A percentile compares a stretch with the other conserved stretches of the same genome.
Conservation (phyloP, 768 basidiomycete genomes). For the Amanita subjunquillea region DNA sequence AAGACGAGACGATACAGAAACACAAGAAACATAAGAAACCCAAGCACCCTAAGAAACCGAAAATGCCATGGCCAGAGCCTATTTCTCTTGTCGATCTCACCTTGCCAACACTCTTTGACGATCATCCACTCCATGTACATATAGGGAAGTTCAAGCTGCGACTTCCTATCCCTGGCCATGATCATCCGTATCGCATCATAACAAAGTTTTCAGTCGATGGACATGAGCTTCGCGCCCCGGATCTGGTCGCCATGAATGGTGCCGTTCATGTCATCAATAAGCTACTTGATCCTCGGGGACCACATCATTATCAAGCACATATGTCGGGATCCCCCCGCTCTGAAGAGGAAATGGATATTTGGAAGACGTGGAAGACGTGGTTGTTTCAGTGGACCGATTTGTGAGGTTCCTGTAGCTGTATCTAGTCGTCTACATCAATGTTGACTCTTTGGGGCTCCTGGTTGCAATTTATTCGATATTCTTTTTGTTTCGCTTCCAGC, state of each 20-base stretch:
- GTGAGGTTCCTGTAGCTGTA: not conserved
- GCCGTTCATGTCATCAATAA: slow-evolving; percentile 39
- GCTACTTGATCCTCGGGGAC: slow-evolving; percentile 32
- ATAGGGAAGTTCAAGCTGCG: slow-evolving; percentile 36
- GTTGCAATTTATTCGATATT: not conserved
- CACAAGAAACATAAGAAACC: slow-evolving; percentile 1
- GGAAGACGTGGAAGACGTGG: slow-evolving; percentile 42
- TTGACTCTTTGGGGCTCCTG: not conserved
- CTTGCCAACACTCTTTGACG: slow-evolving; percentile 30
- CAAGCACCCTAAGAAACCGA: not conserved
- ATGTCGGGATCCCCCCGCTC: slow-evolving; percentile 5
- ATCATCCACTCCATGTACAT: slow-evolving; percentile 33
- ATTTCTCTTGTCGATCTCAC: slow-evolving; percentile 24
- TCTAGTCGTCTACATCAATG: not conserved
- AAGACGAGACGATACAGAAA: not conserved
- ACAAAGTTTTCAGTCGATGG: slow-evolving; percentile 33
- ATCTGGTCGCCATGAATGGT: slow-evolving; percentile 46
- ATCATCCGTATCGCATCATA: slow-evolving; percentile 16
- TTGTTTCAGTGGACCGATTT: slow-evolving; percentile 31
- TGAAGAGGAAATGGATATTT: slow-evolving; percentile 9
- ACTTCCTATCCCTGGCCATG: slow-evolving; percentile 26
- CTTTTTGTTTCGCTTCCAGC: slow-evolving; percentile 21
- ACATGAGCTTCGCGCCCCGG: slow-evolving; percentile 25
- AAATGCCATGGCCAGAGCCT: slow-evolving; percentile 14
- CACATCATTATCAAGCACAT: slow-evolving; percentile 7